Conservation (phyloP, 805 yeast genomes). For the Jamesozyma rosinii region DNA sequence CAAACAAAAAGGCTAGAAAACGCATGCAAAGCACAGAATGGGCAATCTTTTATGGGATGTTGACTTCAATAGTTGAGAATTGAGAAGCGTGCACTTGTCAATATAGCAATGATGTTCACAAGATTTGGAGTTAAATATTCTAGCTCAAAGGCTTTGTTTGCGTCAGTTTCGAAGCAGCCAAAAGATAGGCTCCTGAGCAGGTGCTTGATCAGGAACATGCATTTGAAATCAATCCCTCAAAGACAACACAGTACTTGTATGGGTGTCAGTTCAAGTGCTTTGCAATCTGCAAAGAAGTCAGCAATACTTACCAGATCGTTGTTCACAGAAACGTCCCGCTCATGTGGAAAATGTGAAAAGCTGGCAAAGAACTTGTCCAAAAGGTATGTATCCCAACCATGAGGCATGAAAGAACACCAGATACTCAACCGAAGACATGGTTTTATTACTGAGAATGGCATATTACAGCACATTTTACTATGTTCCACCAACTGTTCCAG, state of each 20-base stretch:
- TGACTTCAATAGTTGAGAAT: too few relatives aligned
- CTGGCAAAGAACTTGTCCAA: slow-evolving; percentile 1
- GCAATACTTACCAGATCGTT: slow-evolving; percentile 3
- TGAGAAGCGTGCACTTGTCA: not conserved
- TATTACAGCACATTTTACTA: too few relatives aligned
- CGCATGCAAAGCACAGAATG: too few relatives aligned
- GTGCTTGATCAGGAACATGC: not conserved
- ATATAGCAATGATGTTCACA: not conserved
- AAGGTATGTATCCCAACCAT: slow-evolving; percentile 9
- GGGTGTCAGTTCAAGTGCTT: not conserved
- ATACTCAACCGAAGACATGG: not conserved
- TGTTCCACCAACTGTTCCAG: too few relatives aligned
- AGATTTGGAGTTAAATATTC: not conserved
- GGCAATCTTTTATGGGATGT: too few relatives aligned
- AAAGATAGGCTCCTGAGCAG: not conserved
- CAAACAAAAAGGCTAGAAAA: too few relatives aligned
- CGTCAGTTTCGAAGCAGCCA: not conserved
- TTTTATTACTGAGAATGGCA: too few relatives aligned
- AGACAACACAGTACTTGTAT: not conserved
- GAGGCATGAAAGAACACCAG: not conserved
- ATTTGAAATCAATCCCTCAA: not conserved
- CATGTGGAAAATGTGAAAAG: slow-evolving; percentile 13
- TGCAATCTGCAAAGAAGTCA: too few relatives aligned
- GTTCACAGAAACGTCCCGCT: slow-evolving; percentile 9
- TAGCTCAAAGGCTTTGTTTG: not conserved